Conservation (phyloP, 306 rosid genomes). For the Ziziphus jujuba region DNA sequence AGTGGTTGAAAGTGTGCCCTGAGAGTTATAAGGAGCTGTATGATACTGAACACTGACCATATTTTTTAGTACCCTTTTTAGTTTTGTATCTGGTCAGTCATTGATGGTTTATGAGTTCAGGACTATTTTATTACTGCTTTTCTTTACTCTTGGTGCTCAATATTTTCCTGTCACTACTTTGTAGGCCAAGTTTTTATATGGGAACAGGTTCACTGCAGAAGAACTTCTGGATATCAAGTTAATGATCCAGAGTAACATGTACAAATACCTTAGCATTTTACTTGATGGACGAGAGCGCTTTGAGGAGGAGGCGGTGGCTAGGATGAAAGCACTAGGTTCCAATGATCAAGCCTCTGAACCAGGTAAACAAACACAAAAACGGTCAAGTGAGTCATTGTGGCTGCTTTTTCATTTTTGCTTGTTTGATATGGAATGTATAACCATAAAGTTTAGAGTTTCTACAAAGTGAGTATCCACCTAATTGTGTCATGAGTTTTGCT, state of each 20-base stretch:
- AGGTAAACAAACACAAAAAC: constrained; percentile 35
- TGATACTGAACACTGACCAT: no score
- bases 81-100: no score
- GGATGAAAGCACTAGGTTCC: constrained; percentile 47
- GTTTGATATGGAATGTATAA: not conserved
- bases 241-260: constrained; percentile 97
- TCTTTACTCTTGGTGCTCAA: constrained; percentile 10
- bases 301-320: constrained; percentile 76
- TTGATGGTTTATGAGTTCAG: not conserved
- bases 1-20: not conserved
- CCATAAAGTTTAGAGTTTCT: constrained; percentile 3
- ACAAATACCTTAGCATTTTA: constrained; percentile 90
- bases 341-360: constrained; percentile 38
- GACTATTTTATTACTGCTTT: not conserved
- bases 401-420: not conserved
- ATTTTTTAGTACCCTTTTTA: no score
- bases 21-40: no score
- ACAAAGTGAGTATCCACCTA: not conserved
- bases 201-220: constrained; percentile 70
- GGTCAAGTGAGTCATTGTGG: not conserved
- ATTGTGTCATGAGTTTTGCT: not conserved
- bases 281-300: constrained; percentile 98
- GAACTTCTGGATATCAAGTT: constrained; percentile 78
- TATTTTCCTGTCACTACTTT: constrained; percentile 22
- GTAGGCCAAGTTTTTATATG: constrained; percentile 92